These are phyloP conservation scores for Cladosporium sp. DNA, from an alignment of 2,329 filamentous ascomycete species.

Conservation along the genomic window DNA sequence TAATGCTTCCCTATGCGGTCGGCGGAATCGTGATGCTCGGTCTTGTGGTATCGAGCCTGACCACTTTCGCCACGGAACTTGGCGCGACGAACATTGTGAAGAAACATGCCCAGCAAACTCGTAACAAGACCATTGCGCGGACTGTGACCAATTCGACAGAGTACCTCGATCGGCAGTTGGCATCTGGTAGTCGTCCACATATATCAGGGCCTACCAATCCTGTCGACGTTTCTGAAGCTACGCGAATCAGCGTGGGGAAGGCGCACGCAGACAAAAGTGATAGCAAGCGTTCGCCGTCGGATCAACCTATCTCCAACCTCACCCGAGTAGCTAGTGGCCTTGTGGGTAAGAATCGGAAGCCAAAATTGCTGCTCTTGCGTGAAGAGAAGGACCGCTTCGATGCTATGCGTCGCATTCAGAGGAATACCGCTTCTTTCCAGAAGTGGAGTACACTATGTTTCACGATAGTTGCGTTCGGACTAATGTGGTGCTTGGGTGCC, in stretches of 20 bases:
- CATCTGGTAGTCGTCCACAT: constrained; percentile 1
- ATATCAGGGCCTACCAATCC: constrained; percentile 17
- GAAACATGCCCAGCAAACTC: constrained; percentile 53
- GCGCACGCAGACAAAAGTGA: not conserved
- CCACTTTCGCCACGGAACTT: constrained; percentile 59
- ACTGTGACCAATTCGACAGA: constrained; percentile 12
- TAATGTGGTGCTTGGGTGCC: constrained; percentile 78
- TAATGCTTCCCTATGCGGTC: constrained; percentile 80
- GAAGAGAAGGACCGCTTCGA: constrained; percentile 41
- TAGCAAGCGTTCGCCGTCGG: constrained; percentile 5
- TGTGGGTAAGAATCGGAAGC: constrained; percentile 25
- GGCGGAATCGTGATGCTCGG: constrained; percentile 80
- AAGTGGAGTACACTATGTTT: constrained; percentile 70
- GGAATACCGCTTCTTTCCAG: constrained; percentile 58
- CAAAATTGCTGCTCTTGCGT: constrained; percentile 51
- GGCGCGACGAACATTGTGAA: constrained; percentile 59
- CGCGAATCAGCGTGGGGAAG: constrained; percentile 14
- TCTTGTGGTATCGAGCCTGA: constrained; percentile 76
- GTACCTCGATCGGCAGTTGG: not conserved
- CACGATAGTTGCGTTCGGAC: constrained; percentile 63
- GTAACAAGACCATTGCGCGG: constrained; percentile 47
- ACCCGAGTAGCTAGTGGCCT: constrained; percentile 13
- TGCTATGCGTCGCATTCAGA: constrained; percentile 70
- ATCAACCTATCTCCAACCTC: constrained; percentile 14
- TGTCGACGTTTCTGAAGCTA: constrained; percentile 13